phyloP scores from a whole-genome alignment of 1,139 yeast species.

The Sugiyamaella paludigena region DNA sequence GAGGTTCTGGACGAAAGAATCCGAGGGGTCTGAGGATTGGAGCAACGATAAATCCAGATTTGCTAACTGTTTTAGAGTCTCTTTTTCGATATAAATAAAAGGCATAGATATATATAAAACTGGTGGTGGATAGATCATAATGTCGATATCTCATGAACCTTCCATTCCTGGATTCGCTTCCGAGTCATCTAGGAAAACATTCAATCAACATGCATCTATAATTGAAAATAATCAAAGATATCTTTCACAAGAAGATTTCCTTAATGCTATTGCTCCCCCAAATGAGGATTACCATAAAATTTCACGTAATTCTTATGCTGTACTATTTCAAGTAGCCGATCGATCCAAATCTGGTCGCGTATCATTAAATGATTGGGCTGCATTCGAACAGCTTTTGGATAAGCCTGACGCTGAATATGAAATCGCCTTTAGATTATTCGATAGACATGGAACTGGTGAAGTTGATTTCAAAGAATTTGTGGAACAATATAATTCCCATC shows the following conservation, averaged over 20 bases:
- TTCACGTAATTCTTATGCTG: conserved; percentile 44
- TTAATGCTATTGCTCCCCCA: conserved; percentile 44
- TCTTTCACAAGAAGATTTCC: conserved; percentile 47
- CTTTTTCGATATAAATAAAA: too few relatives aligned
- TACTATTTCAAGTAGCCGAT: conserved; percentile 45
- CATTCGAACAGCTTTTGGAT: conserved; percentile 40
- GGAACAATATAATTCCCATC: conserved; percentile 38
- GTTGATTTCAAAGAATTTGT: conserved; percentile 44
- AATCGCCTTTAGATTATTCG: conserved; percentile 45
- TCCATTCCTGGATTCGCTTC: not conserved
- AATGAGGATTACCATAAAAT: conserved; percentile 44
- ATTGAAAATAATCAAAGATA: conserved; percentile 41
- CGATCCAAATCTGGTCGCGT: conserved; percentile 36
- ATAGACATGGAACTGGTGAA: conserved; percentile 40
- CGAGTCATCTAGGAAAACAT: conserved; percentile 24
- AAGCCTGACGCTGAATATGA: conserved; percentile 50
- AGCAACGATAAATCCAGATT: too few relatives aligned
- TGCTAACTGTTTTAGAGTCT: too few relatives aligned
- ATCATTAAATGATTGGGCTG: conserved; percentile 42
- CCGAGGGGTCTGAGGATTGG: too few relatives aligned
- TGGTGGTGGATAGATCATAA: too few relatives aligned
- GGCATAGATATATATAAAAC: too few relatives aligned
- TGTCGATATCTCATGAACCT: too few relatives aligned
- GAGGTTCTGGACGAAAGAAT: too few relatives aligned
- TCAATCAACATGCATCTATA: conserved; percentile 27